Evolutionary conservation across 306 rosid species (phyloP).

Genomic region (Cucumis melo): DNA sequence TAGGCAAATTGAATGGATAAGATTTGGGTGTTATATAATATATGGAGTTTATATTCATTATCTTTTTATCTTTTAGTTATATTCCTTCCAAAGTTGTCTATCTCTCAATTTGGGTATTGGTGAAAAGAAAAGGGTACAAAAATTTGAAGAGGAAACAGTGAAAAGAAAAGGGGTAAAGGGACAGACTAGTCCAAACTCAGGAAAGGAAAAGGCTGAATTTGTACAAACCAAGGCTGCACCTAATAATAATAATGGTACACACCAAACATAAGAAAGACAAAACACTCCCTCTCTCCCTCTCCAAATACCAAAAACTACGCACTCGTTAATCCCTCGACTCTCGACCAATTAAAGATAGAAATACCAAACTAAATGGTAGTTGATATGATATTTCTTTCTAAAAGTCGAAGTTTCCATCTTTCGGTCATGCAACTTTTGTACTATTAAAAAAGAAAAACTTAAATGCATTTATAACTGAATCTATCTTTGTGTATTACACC

Average conservation of each 20-base stretch:
- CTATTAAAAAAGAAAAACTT: too few relatives aligned
- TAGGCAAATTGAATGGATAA: neutral
- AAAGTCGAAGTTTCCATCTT: too few relatives aligned
- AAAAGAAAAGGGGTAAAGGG: neutral
- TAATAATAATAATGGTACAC: neutral
- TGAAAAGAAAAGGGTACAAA: neutral
- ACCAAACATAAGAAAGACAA: neutral
- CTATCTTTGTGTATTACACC: too few relatives aligned
- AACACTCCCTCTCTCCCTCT: neutral
- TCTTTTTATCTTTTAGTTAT: neutral
- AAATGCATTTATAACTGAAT: too few relatives aligned
- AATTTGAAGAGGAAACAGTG: constrained; percentile 1
- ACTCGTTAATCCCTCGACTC: too few relatives aligned
- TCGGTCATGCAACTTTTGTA: too few relatives aligned
- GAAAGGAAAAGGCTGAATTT: constrained; percentile 1
- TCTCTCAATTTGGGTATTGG: neutral
- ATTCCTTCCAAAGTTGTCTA: too few relatives aligned
- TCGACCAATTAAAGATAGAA: too few relatives aligned
- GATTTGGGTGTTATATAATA: neutral
- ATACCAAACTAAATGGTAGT: too few relatives aligned
- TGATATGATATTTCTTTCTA: too few relatives aligned
- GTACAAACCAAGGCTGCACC: neutral
- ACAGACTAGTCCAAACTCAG: neutral
- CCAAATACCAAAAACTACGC: neutral
- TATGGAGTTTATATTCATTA: neutral